Base-by-base conservation (phyloP, 768 basidiomycete genomes). In the Termitomyces sp. region DNA sequence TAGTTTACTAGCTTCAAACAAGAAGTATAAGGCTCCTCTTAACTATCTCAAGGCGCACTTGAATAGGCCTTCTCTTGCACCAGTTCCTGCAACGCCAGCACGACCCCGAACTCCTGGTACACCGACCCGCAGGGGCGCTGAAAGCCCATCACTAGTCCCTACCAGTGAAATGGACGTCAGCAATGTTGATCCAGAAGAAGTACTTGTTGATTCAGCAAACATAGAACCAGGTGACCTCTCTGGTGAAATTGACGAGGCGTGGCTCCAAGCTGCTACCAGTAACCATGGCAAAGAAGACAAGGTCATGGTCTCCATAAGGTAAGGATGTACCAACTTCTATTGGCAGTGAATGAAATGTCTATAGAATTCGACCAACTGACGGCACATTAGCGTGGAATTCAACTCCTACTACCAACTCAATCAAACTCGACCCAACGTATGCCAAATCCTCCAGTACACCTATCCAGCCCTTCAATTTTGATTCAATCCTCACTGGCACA, bases 301-400 rank as follows among this genome's bases (percentile, higher is more conserved):
- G 68, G 92, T 92, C 46, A 84, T 93, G 69, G 91, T 93, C 22
- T 92, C 91, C 26, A 79, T 94, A 62, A 80, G 90, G 89, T 90
- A 60, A 51, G 68, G 58, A n/a, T 42, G 50, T 33, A 57, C 4
- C 62, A 46, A 42, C 22, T 59, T 51, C 53, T 48, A 36, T 10
- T 47, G 56, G 48, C 67, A 37, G 53, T 54, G 37, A 45, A 8
- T 22, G 7, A 26, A 48, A 6, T 49, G 13, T 13, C 16, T 31
- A 22, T 37, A 92, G 90, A 64, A 76, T 92, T 15, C 86, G 87
- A 51, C 87, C 90, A 5, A 76, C 83, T 0, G 70, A 75, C 12
- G 69, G 68, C 1, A 69, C 74, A 10, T 71, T 79, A 0, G 88
- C 83, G 29, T 91, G 90, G 90, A 73, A 77, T 5, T 67, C 76